phyloP scores from a whole-genome alignment of 2,329 filamentous ascomycete genomes.

The Sporothrix pseudoabietina region DNA sequence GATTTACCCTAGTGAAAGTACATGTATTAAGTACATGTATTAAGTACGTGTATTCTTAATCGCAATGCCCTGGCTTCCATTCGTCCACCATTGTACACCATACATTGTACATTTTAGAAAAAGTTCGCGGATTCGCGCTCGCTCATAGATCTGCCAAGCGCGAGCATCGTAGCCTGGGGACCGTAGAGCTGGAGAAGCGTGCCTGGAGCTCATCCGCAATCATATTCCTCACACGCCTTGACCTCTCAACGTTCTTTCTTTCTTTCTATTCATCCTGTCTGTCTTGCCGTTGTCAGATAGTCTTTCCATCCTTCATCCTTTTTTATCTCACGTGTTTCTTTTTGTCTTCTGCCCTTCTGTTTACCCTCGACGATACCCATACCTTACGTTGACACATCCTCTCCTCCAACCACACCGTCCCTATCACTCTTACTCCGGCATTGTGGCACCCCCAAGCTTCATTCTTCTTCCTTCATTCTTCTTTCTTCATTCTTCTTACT shows the following conservation, averaged over 20 bases:
- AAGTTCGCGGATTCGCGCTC: not conserved
- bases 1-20: not conserved
- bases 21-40: not conserved
- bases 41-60: no score
- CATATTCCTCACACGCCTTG: not conserved
- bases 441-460: not conserved
- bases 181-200: not conserved
- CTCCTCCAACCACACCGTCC: not conserved
- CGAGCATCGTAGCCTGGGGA: not conserved
- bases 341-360: not conserved
- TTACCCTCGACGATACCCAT: not conserved
- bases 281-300: not conserved
- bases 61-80: not conserved
- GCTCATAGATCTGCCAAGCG: not conserved
- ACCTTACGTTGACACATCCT: not conserved
- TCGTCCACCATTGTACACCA: not conserved
- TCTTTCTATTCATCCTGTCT: not conserved
- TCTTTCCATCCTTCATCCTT: not conserved
- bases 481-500: no score
- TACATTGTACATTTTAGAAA: not conserved
- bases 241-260: not conserved
- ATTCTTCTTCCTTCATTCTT: not conserved
- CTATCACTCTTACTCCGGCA: not conserved
- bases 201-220: not conserved
- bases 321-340: not conserved